phyloP scores from a whole-genome alignment of 306 rosid genomes.

The Dryas alaskensis region DNA sequence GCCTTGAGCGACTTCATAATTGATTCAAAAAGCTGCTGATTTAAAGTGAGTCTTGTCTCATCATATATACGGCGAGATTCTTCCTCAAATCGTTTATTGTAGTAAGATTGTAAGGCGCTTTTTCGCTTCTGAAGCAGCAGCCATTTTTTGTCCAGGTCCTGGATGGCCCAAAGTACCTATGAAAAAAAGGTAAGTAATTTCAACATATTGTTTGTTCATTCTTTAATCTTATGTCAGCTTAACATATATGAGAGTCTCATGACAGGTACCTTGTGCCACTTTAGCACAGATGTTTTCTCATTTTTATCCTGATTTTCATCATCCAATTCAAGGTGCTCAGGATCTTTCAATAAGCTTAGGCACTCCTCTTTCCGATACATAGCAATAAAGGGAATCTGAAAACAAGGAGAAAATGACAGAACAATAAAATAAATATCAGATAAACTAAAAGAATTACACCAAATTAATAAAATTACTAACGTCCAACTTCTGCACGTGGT shows the following conservation, averaged over 20 bases:
- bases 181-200: conserved; percentile 21
- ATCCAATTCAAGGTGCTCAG: conserved; percentile 46
- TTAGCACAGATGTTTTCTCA: conserved; percentile 59
- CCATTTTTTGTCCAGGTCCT: conserved; percentile 93
- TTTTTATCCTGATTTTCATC: conserved; percentile 59
- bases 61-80: conserved; percentile 77
- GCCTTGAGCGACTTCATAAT: conserved; percentile 82
- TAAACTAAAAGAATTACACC: background rate
- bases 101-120: conserved; percentile 76
- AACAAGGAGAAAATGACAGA: conserved; percentile 15
- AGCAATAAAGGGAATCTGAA: conserved; percentile 83
- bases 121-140: conserved; percentile 89
- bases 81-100: conserved; percentile 76
- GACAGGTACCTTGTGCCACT: conserved; percentile 79
- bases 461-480: conserved; percentile 50
- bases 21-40: conserved; percentile 79
- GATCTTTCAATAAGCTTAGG: conserved; percentile 74
- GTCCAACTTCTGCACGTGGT: conserved; percentile 85
- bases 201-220: background rate
- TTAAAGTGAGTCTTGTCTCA: conserved; percentile 67
- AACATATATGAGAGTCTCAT: conserved; percentile 6
- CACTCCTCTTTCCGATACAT: conserved; percentile 95
- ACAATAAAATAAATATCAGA: conserved; percentile 24
- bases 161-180: conserved; percentile 92
- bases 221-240: background rate